Percentiles rank a stretch among this genome's conserved stretches.
These are phyloP conservation scores for Arabidopsis lyrata DNA, from an alignment of 441 rosid genomes.

Conservation along the genomic window DNA sequence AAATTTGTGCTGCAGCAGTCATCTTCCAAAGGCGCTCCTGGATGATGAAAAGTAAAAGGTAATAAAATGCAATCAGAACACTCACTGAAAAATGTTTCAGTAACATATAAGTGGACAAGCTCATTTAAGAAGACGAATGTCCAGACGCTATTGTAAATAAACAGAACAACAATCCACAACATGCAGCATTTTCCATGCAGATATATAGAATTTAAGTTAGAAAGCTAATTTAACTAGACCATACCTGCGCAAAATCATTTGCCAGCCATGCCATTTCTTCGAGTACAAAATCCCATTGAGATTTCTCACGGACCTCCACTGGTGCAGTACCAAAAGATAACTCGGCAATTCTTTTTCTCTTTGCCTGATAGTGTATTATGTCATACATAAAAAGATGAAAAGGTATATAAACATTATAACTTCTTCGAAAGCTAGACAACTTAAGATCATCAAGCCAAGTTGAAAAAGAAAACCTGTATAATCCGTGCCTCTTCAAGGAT, in stretches of 20 bases:
- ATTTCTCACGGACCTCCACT: conserved; percentile 61
- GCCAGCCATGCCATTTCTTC: conserved; percentile 99
- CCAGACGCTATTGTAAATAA: conserved; percentile 19
- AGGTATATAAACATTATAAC: conserved; percentile 26
- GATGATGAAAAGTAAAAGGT: conserved; percentile 31
- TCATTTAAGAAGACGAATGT: conserved; percentile 20
- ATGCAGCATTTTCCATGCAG: conserved; percentile 29
- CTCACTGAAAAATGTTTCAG: conserved; percentile 12
- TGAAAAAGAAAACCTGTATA: conserved; percentile 70
- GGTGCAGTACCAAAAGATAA: conserved; percentile 67
- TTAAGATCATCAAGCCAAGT: conserved; percentile 35
- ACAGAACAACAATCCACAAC: conserved; percentile 32
- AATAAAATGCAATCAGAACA: conserved; percentile 19
- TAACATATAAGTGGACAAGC: conserved; percentile 13
- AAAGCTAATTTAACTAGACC: conserved; percentile 38
- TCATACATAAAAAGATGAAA: conserved; percentile 34
- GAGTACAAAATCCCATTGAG: conserved; percentile 98
- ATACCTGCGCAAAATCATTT: conserved; percentile 98
- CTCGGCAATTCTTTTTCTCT: conserved; percentile 87
- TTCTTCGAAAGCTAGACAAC: conserved; percentile 35
- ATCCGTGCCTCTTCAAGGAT: conserved; percentile 89
- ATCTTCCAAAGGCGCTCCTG: conserved; percentile 99
- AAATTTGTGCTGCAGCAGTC: conserved; percentile 94
- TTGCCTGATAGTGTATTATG: conserved; percentile 69
- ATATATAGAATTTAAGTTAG: conserved; percentile 19